phyloP scores from a whole-genome alignment of 768 basidiomycete species.

The Holtermanniella nyarrowii region DNA sequence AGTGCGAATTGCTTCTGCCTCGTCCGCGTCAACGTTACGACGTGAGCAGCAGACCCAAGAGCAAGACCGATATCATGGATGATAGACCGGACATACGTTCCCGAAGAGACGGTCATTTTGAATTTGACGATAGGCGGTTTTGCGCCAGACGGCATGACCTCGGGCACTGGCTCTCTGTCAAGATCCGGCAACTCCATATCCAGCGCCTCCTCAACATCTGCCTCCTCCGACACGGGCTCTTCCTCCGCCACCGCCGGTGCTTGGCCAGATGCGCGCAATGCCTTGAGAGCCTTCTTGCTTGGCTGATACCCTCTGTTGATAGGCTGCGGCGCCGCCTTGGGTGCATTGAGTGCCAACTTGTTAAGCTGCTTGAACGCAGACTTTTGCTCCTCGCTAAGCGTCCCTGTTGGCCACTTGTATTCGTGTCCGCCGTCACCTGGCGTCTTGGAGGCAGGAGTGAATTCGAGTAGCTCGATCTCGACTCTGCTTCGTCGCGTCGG shows the following conservation, averaged over 20 bases:
- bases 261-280: background rate
- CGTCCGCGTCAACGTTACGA: slow-evolving; percentile 79
- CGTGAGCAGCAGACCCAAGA: slow-evolving; percentile 80
- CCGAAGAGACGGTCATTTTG: slow-evolving; percentile 86
- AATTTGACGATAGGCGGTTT: slow-evolving; percentile 70
- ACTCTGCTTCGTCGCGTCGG: slow-evolving; percentile 74
- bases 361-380: slow-evolving; percentile 59
- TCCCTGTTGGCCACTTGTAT: slow-evolving; percentile 66
- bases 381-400: slow-evolving; percentile 59
- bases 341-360: slow-evolving; percentile 34
- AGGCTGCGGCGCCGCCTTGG: background rate
- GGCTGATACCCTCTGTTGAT: background rate
- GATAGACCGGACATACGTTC: slow-evolving; percentile 93
- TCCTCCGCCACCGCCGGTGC: background rate
- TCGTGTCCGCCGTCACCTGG: slow-evolving; percentile 51
- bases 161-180: slow-evolving; percentile 15
- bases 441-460: slow-evolving; percentile 48
- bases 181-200: slow-evolving; percentile 18
- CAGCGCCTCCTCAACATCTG: background rate
- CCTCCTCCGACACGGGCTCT: background rate
- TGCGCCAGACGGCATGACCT: slow-evolving; percentile 18
- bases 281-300: background rate
- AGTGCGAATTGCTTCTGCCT: slow-evolving; percentile 66
- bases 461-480: slow-evolving; percentile 67
- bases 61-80: slow-evolving; percentile 83